phyloP scores from a whole-genome alignment of 768 basidiomycete species.

The Suillus bovinus region DNA sequence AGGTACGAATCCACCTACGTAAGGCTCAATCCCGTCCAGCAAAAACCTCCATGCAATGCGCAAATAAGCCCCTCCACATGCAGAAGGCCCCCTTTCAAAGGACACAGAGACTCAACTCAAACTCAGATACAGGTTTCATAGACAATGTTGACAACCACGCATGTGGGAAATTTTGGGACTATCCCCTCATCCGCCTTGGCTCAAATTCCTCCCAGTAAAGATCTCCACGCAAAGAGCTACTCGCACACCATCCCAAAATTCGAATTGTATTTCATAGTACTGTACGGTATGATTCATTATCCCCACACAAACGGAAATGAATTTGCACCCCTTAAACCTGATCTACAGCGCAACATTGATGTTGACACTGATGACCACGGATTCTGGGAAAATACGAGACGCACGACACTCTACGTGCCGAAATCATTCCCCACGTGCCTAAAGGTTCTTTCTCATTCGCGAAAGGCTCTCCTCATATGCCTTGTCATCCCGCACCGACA shows the following conservation, averaged over 20 bases:
- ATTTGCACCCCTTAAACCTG: background rate
- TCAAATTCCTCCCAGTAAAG: background rate
- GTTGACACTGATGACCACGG: background rate
- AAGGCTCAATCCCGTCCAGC: background rate
- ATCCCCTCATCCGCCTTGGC: background rate
- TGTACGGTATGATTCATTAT: background rate
- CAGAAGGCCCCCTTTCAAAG: background rate
- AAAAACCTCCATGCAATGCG: background rate
- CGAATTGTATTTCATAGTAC: background rate
- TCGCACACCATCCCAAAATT: background rate
- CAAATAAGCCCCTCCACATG: background rate
- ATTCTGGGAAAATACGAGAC: background rate
- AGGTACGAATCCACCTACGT: background rate
- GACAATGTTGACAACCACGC: background rate
- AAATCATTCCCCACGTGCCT: background rate
- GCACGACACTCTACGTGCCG: background rate
- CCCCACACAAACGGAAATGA: background rate
- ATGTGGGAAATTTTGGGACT: background rate
- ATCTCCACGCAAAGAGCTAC: background rate
- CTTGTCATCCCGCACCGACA: background rate
- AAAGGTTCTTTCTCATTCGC: background rate
- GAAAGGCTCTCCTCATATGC: background rate
- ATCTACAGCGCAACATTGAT: background rate
- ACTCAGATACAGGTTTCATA: background rate
- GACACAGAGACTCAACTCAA: background rate